Conservation (phyloP, 441 rosid species). For the Populus hybrid region DNA sequence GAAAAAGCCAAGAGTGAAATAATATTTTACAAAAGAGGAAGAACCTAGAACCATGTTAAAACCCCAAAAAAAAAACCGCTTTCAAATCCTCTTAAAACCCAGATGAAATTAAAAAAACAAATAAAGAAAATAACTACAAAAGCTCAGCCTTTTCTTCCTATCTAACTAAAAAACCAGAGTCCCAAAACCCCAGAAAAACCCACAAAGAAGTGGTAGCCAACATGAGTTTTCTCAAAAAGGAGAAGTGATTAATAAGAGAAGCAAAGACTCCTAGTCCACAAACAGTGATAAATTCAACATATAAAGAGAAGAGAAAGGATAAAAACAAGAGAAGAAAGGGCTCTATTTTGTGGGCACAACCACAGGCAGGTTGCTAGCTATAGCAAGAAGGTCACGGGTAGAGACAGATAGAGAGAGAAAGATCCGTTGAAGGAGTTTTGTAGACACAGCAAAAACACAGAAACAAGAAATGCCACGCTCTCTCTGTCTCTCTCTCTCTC, state of each 20-base stretch:
- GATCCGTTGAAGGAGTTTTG: slow-evolving; percentile 29
- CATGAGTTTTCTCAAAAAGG: slow-evolving; percentile 12
- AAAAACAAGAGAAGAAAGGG: slow-evolving; percentile 5
- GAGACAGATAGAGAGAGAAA: slow-evolving; percentile 26
- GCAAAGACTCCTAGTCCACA: background rate
- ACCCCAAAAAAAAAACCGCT: background rate
- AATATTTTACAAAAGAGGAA: slow-evolving; percentile 22
- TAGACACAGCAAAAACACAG: background rate
- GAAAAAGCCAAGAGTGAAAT: slow-evolving; percentile 27
- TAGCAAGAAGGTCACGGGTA: slow-evolving; percentile 11
- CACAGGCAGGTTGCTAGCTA: background rate
- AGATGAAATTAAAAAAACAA: background rate
- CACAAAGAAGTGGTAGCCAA: slow-evolving; percentile 20
- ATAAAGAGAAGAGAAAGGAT: slow-evolving; percentile 1
- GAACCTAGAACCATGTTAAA: slow-evolving; percentile 6
- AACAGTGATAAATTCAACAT: background rate
- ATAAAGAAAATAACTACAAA: background rate
- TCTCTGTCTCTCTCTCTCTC: background rate
- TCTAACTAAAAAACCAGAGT: background rate
- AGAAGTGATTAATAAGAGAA: slow-evolving; percentile 18
- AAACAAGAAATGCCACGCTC: background rate
- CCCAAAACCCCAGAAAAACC: slow-evolving; percentile 33
- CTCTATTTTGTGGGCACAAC: background rate
- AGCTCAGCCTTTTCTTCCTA: background rate
- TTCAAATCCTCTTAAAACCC: background rate